These are phyloP conservation scores for Carex pumila DNA, from an alignment of 176 grass and related monocot genomes.

Conservation along the genomic window DNA sequence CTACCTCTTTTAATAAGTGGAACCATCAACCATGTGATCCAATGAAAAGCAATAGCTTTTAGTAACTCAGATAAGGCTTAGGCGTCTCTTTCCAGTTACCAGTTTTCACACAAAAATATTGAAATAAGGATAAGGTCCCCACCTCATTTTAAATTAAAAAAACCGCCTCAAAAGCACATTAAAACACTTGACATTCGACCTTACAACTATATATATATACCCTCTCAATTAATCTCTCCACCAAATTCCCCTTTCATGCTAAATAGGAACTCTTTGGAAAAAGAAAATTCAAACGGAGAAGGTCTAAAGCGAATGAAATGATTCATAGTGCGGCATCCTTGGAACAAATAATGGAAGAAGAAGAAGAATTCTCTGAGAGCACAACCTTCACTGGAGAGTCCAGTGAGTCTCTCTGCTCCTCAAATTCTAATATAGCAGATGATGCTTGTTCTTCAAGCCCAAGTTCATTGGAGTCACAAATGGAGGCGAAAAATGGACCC, in stretches of 20 bases:
- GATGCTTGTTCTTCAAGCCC: conserved; percentile 15
- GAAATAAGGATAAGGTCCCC: background rate
- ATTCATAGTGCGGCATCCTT: background rate
- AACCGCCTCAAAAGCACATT: background rate
- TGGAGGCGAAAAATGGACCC: conserved; percentile 26
- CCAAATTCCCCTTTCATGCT: background rate
- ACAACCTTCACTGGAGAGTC: conserved; percentile 14
- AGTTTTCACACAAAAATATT: background rate
- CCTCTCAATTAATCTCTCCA: background rate
- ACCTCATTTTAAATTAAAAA: background rate
- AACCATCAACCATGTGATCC: background rate
- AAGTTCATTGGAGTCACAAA: conserved; percentile 5
- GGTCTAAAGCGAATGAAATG: background rate
- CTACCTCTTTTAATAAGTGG: background rate
- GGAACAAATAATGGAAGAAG: conserved; percentile 12
- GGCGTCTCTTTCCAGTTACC: background rate
- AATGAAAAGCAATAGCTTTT: background rate
- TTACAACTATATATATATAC: background rate
- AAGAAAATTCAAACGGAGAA: conserved; percentile 6
- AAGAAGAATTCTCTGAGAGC: background rate
- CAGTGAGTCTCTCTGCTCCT: conserved; percentile 26
- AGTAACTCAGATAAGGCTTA: background rate
- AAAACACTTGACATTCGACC: background rate
- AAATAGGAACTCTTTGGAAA: background rate
- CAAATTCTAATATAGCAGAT: conserved; percentile 30